These are phyloP conservation scores for Gymnopus androsaceus DNA, from an alignment of 1,284 basidiomycete genomes.

Conservation along the genomic window DNA sequence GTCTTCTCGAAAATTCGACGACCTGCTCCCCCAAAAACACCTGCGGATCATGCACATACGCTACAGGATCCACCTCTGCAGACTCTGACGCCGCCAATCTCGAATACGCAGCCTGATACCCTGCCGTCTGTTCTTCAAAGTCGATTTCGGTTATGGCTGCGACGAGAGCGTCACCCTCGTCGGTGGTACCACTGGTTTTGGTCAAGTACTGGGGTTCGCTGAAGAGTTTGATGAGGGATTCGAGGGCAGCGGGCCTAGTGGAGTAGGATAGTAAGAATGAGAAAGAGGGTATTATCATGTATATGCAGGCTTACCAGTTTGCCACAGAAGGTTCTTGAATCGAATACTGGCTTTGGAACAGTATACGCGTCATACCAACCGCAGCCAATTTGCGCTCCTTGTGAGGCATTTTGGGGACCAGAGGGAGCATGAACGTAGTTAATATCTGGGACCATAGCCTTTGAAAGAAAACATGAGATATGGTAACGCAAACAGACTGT, in stretches of 20 bases:
- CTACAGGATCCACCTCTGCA: conserved; percentile 55
- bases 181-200: conserved; percentile 36
- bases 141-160: conserved; percentile 75
- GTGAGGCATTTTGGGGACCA: conserved; percentile 77
- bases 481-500: not conserved
- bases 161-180: conserved; percentile 56
- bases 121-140: conserved; percentile 84
- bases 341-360: conserved; percentile 76
- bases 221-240: conserved; percentile 79
- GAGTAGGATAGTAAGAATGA: not conserved
- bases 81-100: conserved; percentile 81
- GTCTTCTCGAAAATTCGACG: conserved; percentile 25
- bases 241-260: conserved; percentile 66
- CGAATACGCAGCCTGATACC: conserved; percentile 94
- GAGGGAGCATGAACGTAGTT: conserved; percentile 78
- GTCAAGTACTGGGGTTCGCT: conserved; percentile 67
- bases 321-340: conserved; percentile 62
- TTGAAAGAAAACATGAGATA: not conserved
- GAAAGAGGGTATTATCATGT: conserved; percentile 10
- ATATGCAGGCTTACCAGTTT: conserved; percentile 60
- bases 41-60: conserved; percentile 58
- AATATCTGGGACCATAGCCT: conserved; percentile 88
- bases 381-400: conserved; percentile 85
- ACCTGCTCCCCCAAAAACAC: conserved; percentile 53
- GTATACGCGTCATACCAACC: conserved; percentile 81